phyloP scores from a whole-genome alignment of 75 land plant genomes.

The Pinus taeda region DNA sequence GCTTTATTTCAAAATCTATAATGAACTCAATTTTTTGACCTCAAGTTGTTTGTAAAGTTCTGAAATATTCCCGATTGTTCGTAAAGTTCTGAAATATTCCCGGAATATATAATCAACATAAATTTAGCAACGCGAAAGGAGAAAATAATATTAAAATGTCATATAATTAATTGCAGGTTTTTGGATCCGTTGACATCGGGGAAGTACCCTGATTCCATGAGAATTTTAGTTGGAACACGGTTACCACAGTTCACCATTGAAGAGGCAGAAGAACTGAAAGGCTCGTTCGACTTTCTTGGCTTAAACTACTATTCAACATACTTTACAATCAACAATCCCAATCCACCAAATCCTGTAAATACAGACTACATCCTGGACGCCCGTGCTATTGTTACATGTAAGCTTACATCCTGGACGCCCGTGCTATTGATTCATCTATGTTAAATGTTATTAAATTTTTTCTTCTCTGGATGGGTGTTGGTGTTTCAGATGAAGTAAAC shows the following conservation, averaged over 20 bases:
- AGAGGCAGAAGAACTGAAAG: constrained; percentile 30
- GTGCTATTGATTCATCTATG: background rate
- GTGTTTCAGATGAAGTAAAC: constrained; percentile 14
- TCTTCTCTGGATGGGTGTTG: background rate
- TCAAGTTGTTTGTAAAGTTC: too few species aligned
- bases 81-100: too few species aligned
- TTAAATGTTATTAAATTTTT: background rate
- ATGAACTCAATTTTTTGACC: too few species aligned
- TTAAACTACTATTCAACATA: constrained; percentile 30
- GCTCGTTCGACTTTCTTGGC: constrained; percentile 45
- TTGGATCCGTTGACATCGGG: constrained; percentile 52
- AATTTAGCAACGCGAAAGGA: too few species aligned
- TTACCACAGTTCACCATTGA: constrained; percentile 49
- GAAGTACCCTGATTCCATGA: constrained; percentile 48
- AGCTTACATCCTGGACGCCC: background rate
- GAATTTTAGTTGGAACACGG: constrained; percentile 35
- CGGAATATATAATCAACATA: too few species aligned
- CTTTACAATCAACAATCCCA: constrained; percentile 10
- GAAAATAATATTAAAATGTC: too few species aligned
- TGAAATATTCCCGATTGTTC: too few species aligned
- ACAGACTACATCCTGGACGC: background rate
- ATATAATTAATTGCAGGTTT: constrained; percentile 22
- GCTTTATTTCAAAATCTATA: too few species aligned
- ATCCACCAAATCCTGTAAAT: background rate
- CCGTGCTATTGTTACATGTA: constrained; percentile 10